These are phyloP conservation scores for Pichia terricola DNA, from an alignment of 1,139 yeast species.

Conservation along the genomic window DNA sequence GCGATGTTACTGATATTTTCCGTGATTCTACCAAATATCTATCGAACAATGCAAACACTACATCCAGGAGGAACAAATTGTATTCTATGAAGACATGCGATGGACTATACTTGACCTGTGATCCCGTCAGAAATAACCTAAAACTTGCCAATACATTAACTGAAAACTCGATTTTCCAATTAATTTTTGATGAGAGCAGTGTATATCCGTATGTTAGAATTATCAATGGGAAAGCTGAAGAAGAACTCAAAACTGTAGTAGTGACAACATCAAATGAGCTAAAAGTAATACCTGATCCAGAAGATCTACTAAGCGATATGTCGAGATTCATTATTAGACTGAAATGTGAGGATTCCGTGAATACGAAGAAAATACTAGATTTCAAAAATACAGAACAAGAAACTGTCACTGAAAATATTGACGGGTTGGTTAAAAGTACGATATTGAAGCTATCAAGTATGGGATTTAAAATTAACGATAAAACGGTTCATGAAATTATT, in stretches of 20 bases:
- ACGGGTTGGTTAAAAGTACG: slow-evolving; percentile 2
- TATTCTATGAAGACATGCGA: slow-evolving; percentile 5
- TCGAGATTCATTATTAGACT: slow-evolving; percentile 23
- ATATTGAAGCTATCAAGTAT: slow-evolving; percentile 15
- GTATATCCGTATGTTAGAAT: not conserved
- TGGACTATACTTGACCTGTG: slow-evolving; percentile 24
- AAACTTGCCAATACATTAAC: slow-evolving; percentile 31
- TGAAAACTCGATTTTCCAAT: slow-evolving; percentile 26
- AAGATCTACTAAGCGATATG: slow-evolving; percentile 18
- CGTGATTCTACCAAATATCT: slow-evolving; percentile 6
- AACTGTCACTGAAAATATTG: slow-evolving; percentile 1
- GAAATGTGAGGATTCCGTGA: slow-evolving; percentile 21
- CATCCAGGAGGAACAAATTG: not conserved
- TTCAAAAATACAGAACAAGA: slow-evolving; percentile 15
- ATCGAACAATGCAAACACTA: not conserved
- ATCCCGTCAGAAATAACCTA: slow-evolving; percentile 18
- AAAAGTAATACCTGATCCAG: slow-evolving; percentile 21
- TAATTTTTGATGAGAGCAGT: slow-evolving; percentile 8
- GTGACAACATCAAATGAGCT: slow-evolving; percentile 14
- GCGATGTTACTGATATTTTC: slow-evolving; percentile 19
- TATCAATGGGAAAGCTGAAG: slow-evolving; percentile 13
- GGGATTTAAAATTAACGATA: slow-evolving; percentile 26
- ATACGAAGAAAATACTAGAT: slow-evolving; percentile 13
- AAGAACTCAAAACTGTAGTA: slow-evolving; percentile 10
- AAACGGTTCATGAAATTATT: slow-evolving; percentile 24